Percentiles rank a stretch among this genome's conserved stretches.
phyloP scores from a whole-genome alignment of 148 eudicot genomes.

The Camellia sinensis region DNA sequence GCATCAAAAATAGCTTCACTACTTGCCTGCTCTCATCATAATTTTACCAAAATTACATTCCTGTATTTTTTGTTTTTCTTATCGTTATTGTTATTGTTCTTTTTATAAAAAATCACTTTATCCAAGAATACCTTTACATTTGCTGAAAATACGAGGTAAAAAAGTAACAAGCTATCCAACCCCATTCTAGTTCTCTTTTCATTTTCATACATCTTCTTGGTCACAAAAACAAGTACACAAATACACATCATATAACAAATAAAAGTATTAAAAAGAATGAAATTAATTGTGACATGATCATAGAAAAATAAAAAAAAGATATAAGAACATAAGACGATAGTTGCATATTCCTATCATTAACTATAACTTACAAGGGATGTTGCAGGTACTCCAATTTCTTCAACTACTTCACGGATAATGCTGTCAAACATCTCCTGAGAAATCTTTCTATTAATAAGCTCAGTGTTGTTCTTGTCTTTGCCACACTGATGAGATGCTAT shows the following conservation, averaged over 20 bases:
- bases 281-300: not conserved
- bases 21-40: not conserved
- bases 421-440: slow-evolving; percentile 95
- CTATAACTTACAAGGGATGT: slow-evolving; percentile 57
- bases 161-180: not conserved
- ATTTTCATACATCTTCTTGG: not conserved
- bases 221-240: not conserved
- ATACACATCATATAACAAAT: not conserved
- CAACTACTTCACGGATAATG: slow-evolving; percentile 84
- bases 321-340: not conserved
- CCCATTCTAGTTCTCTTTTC: not conserved
- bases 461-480: slow-evolving; percentile 23
- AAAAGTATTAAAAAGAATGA: not conserved
- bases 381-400: slow-evolving; percentile 88
- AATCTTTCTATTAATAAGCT: slow-evolving; percentile 39
- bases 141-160: not conserved
- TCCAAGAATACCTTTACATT: not conserved
- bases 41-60: not conserved
- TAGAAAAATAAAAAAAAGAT: not conserved
- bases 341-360: slow-evolving; percentile 4
- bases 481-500: slow-evolving; percentile 39
- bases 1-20: not conserved
- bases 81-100: not conserved
- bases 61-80: not conserved
- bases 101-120: not conserved